These are phyloP conservation scores for Cenchrus fungigraminus DNA, from an alignment of 176 grass and related monocot species.

Conservation along the genomic window DNA sequence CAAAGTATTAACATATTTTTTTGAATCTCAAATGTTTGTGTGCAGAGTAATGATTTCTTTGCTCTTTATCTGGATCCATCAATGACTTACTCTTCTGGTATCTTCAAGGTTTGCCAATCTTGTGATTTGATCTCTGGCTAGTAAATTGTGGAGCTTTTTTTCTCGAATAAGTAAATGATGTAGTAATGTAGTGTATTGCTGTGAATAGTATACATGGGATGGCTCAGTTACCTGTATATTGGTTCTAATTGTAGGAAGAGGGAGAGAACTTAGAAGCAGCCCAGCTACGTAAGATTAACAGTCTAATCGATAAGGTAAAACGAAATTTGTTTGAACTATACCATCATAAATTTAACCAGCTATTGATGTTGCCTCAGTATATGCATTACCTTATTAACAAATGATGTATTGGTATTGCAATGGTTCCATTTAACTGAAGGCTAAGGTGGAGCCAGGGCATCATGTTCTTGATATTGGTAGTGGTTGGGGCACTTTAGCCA, in stretches of 20 bases:
- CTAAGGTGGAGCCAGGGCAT: slow-evolving; percentile 54
- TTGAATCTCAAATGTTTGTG: background rate
- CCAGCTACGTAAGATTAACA: slow-evolving; percentile 53
- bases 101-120: slow-evolving; percentile 59
- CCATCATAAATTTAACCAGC: background rate
- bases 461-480: slow-evolving; percentile 75
- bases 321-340: background rate
- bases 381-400: slow-evolving; percentile 10
- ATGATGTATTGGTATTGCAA: background rate
- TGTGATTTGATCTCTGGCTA: background rate
- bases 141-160: background rate
- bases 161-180: background rate
- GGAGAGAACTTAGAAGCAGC: slow-evolving; percentile 67
- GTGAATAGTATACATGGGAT: background rate
- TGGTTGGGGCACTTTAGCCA: slow-evolving; percentile 68
- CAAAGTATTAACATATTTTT: background rate
- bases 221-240: background rate
- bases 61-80: slow-evolving; percentile 74
- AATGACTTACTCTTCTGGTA: slow-evolving; percentile 83
- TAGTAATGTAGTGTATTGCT: slow-evolving; percentile 1
- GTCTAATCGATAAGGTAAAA: slow-evolving; percentile 64
- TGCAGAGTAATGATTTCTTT: slow-evolving; percentile 85
- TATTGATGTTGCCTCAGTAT: too few species aligned
- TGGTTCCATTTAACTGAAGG: slow-evolving; percentile 37
- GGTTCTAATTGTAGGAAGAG: slow-evolving; percentile 49